A percentile compares a stretch with the other conserved stretches of the same genome.
These are phyloP conservation scores for Saccharata proteae DNA, from an alignment of 2,329 filamentous ascomycete species.

Conservation along the genomic window DNA sequence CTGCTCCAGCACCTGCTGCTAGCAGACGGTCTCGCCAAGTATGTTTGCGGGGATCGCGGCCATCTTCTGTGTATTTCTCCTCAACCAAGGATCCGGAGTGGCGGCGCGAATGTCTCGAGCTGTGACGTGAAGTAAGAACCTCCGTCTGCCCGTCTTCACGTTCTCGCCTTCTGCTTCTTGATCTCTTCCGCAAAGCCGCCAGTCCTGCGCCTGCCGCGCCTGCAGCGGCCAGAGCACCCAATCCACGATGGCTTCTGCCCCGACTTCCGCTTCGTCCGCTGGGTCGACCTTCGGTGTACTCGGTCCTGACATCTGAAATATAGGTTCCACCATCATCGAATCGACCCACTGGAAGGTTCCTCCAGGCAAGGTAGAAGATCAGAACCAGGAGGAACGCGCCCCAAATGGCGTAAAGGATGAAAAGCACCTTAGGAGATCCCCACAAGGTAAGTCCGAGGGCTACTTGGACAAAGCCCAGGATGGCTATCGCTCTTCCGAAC, in stretches of 20 bases:
- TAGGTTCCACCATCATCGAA: conserved; percentile 47
- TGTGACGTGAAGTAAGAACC: conserved; percentile 23
- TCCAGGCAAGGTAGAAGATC: conserved; percentile 73
- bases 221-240: conserved; percentile 40
- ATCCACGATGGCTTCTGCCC: conserved; percentile 17
- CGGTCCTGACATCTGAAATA: conserved; percentile 40
- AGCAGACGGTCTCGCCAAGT: conserved; percentile 36
- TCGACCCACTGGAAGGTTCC: conserved; percentile 43
- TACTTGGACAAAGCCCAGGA: conserved; percentile 78
- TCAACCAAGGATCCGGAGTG: conserved; percentile 23
- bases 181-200: conserved; percentile 36
- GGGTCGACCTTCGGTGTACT: conserved; percentile 34
- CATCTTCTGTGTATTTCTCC: conserved; percentile 29
- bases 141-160: conserved; percentile 16
- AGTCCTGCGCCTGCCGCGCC: conserved; percentile 47
- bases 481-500: conserved; percentile 63
- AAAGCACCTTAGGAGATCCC: conserved; percentile 73
- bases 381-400: conserved; percentile 57
- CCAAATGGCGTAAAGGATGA: conserved; percentile 76
- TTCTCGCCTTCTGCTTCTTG: conserved; percentile 25
- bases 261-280: conserved; percentile 26
- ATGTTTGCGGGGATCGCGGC: conserved; percentile 13
- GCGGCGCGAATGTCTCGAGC: conserved; percentile 14
- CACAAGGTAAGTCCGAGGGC: conserved; percentile 84
- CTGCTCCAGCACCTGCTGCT: conserved; percentile 30